These are phyloP conservation scores for Diaporthe velutina DNA, from an alignment of 2,329 filamentous ascomycete genomes.

Conservation along the genomic window DNA sequence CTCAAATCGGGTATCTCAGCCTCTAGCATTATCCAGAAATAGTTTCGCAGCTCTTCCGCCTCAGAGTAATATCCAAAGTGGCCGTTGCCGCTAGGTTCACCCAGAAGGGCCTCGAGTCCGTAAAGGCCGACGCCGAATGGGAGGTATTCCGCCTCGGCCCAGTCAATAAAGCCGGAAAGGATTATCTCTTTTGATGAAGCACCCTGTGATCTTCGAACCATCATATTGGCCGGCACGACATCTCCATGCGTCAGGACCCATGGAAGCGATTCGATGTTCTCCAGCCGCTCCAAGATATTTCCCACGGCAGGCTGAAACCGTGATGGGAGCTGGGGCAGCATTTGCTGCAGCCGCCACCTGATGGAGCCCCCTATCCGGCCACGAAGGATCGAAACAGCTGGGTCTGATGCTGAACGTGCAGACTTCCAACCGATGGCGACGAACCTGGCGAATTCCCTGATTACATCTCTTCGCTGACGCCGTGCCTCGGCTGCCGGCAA, in stretches of 20 bases:
- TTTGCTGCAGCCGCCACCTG: conserved; percentile 52
- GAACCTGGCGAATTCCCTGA: conserved; percentile 57
- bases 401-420: conserved; percentile 36
- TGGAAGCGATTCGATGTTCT: conserved; percentile 58
- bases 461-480: conserved; percentile 47
- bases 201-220: conserved; percentile 53
- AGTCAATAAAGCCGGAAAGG: conserved; percentile 70
- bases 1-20: conserved; percentile 51
- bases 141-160: conserved; percentile 72
- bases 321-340: conserved; percentile 52
- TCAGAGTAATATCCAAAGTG: conserved; percentile 60
- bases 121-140: conserved; percentile 73
- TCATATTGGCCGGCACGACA: conserved; percentile 68
- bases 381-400: conserved; percentile 38
- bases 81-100: conserved; percentile 52
- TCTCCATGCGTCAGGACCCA: conserved; percentile 74
- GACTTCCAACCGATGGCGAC: conserved; percentile 54
- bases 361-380: conserved; percentile 57
- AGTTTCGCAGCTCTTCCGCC: conserved; percentile 55
- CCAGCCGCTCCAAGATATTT: conserved; percentile 47
- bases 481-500: background rate
- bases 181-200: background rate
- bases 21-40: conserved; percentile 64
- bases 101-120: conserved; percentile 71
- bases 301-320: conserved; percentile 48